These are phyloP conservation scores for Lithospermum erythrorhizon DNA, from an alignment of 257 asterid genomes.

Conservation along the genomic window DNA sequence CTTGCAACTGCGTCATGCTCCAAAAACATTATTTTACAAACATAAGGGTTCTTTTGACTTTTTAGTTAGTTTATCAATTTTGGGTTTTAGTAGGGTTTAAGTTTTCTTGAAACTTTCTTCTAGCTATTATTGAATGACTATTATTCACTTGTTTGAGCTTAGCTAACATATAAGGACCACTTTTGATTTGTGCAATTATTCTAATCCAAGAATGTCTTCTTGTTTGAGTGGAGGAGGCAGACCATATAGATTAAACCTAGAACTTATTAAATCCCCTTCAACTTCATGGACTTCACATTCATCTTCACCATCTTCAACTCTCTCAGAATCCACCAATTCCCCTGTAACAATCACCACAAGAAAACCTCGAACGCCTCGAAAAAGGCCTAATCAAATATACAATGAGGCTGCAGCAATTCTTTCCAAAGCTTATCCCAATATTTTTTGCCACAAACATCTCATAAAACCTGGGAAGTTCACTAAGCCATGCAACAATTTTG, in stretches of 20 bases:
- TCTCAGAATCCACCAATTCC: conserved; percentile 68
- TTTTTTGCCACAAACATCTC: conserved; percentile 44
- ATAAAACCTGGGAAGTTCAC: conserved; percentile 36
- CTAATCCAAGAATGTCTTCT: conserved; percentile 38
- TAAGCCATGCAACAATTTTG: conserved; percentile 24
- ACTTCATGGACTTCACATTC: conserved; percentile 65
- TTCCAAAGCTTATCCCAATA: conserved; percentile 74
- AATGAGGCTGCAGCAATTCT: conserved; percentile 84
- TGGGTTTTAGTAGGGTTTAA: conserved; percentile 33
- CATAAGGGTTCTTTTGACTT: conserved; percentile 17
- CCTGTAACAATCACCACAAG: conserved; percentile 56
- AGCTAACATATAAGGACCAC: background rate
- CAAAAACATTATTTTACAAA: conserved; percentile 4
- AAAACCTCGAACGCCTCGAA: conserved; percentile 82
- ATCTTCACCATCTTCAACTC: conserved; percentile 74
- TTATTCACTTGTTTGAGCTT: no score
- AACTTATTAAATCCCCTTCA: conserved; percentile 62
- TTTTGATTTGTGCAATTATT: background rate
- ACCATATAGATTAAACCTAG: conserved; percentile 57
- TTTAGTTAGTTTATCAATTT: conserved; percentile 6
- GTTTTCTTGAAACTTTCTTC: conserved; percentile 23
- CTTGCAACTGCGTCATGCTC: background rate
- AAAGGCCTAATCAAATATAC: conserved; percentile 77
- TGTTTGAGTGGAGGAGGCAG: conserved; percentile 70
- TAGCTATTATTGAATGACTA: background rate